A percentile compares a stretch with the other conserved stretches of the same genome.
Conservation (phyloP, 148 eudicot genomes). For the Rhododendron molle region DNA sequence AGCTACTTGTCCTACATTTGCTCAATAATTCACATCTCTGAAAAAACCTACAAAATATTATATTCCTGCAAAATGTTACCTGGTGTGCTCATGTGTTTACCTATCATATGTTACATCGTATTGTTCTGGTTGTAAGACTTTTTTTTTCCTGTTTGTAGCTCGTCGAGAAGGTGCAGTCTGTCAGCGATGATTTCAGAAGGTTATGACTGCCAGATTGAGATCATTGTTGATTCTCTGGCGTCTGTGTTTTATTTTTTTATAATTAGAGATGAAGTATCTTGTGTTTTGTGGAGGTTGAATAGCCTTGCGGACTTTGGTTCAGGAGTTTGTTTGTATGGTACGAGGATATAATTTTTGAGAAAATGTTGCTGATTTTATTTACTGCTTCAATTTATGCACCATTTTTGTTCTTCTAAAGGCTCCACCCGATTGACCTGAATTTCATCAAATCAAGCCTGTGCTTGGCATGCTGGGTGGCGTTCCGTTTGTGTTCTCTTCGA, state of each 20-base stretch:
- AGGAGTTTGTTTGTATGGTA: not conserved
- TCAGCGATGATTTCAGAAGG: conserved; percentile 2
- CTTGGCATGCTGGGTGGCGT: too few relatives aligned
- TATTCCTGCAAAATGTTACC: not conserved
- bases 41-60: not conserved
- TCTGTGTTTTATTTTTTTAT: not conserved
- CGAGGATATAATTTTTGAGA: not conserved
- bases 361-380: not conserved
- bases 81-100: not conserved
- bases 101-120: too few relatives aligned
- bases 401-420: not conserved
- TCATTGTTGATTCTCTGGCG: not conserved
- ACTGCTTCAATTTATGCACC: not conserved
- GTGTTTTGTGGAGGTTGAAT: not conserved
- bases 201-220: conserved; percentile 5
- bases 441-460: not conserved
- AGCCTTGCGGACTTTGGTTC: not conserved
- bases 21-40: not conserved
- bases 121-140: not conserved
- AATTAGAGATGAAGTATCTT: not conserved
- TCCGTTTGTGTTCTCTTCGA: too few relatives aligned
- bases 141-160: not conserved
- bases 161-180: not conserved
- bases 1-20: not conserved
- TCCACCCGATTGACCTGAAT: not conserved